Evolutionary conservation across 495 filamentous ascomycete species (phyloP), one percentile per base, ranked within the genome.

Genomic region (Penicillium cinerascens): DNA sequence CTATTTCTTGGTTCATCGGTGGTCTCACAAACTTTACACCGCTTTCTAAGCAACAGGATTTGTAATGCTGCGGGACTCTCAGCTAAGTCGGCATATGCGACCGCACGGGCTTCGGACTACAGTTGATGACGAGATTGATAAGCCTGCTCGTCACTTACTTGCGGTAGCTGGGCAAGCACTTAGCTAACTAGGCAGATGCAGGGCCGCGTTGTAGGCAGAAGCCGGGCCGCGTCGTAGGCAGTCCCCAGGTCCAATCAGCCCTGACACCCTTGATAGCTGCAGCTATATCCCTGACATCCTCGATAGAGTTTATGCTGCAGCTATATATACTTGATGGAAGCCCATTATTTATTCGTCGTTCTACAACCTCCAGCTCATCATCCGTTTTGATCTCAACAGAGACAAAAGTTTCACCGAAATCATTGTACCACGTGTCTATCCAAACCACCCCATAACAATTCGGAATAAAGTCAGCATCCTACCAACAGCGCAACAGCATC

Each of bases 401-500:
- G 44, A 33, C 35, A 20, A 46, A 13, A 40, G 8, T 16, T 35
- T 46, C 43, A 33, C 43, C 18, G 13, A 33, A 46, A 46, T 6
- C 44, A 46, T 46, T 36, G 4, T 36, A 36, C 27, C 26, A 46
- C 44, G 27, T 23, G n/a, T 16, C 29, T 11, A 46, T 18, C 26
- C 26, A 36, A 46, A 17, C 44, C 44, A 46, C 44, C 4, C 16
- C 16, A 6, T 15, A 13, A 13, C 26, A 18, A 5, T 46, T 46
- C 4, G 26, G 27, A 46, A 36, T 16, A 46, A 46, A 46, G 13
- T 46, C 26, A 46, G 44, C 27, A 46, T 36, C 26, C 43, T 46
- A 46, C 44, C 44, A 36, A 26, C 44, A 36, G 27, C 44, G 26
- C 44, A 46, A 46, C 44, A 46, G 27, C 44, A 36, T 46, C 26